Conservation (phyloP, 2,329 filamentous ascomycete species). For the Aplosporella prunicola region DNA sequence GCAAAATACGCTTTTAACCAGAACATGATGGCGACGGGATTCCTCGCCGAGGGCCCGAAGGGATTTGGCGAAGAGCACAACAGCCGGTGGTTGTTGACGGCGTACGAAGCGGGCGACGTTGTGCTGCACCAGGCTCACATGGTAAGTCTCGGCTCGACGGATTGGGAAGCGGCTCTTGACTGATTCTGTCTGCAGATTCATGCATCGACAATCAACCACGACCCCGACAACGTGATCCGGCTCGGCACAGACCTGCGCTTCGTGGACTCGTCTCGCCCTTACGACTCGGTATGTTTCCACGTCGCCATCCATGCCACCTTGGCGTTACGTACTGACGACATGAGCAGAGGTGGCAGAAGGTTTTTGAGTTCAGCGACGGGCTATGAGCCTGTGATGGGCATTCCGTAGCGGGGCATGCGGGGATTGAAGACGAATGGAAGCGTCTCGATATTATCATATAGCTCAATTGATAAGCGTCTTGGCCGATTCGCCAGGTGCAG, state of each 20-base stretch:
- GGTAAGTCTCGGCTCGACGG: constrained; percentile 13
- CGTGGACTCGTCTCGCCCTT: constrained; percentile 42
- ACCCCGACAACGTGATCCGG: constrained; percentile 42
- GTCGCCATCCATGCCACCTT: no score
- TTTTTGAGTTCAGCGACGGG: no score
- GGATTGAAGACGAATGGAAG: no score
- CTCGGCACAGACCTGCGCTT: constrained; percentile 50
- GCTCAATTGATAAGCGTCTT: no score
- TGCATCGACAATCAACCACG: constrained; percentile 44
- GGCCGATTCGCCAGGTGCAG: no score
- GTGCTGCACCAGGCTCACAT: constrained; percentile 28
- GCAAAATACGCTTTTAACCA: constrained; percentile 37
- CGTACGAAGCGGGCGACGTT: constrained; percentile 46
- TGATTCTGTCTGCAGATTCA: no score
- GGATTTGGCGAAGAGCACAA: constrained; percentile 24
- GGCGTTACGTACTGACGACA: no score
- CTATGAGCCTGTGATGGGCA: no score
- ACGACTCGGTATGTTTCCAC: no score
- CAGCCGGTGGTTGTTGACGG: constrained; percentile 42
- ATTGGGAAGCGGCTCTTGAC: neutral
- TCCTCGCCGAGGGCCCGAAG: constrained; percentile 43
- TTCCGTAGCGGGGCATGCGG: no score
- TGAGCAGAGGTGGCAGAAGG: no score
- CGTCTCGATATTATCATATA: no score
- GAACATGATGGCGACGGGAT: constrained; percentile 49